Percentiles rank a stretch among this genome's conserved stretches.
Evolutionary conservation across 2,329 filamentous ascomycete species (phyloP).

Genomic region (Tolypocladium inflatum): DNA sequence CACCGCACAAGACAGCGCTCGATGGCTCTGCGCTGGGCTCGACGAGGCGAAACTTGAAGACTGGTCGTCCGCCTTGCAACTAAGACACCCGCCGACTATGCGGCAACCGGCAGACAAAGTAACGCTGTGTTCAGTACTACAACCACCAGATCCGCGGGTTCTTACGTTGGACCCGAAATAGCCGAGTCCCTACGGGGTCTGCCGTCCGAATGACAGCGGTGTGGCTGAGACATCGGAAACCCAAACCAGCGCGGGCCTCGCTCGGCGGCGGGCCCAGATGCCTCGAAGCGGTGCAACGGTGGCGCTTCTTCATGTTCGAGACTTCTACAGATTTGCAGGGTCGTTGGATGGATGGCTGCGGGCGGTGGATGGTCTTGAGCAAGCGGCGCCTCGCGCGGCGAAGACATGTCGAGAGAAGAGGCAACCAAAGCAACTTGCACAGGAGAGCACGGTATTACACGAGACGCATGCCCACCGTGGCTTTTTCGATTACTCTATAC

Average conservation of each 20-base stretch:
- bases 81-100: not conserved
- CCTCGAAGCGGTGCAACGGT: not conserved
- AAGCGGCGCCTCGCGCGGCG: not conserved
- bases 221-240: not conserved
- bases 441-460: not conserved
- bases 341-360: not conserved
- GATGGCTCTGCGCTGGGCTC: not conserved
- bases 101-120: not conserved
- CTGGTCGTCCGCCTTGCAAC: too few species aligned
- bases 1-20: not conserved
- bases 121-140: not conserved
- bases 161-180: not conserved
- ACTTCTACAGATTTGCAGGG: not conserved
- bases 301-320: not conserved
- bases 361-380: not conserved
- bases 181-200: not conserved
- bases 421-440: not conserved
- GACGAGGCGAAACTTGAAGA: not conserved
- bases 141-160: not conserved
- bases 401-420: not conserved
- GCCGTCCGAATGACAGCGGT: not conserved
- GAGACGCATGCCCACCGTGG: not conserved
- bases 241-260: not conserved
- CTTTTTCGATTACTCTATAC: not conserved
- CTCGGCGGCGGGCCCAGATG: not conserved